Evolutionary conservation across 1,284 basidiomycete species (phyloP).

Genomic region (Apiotrichum brassicae): DNA sequence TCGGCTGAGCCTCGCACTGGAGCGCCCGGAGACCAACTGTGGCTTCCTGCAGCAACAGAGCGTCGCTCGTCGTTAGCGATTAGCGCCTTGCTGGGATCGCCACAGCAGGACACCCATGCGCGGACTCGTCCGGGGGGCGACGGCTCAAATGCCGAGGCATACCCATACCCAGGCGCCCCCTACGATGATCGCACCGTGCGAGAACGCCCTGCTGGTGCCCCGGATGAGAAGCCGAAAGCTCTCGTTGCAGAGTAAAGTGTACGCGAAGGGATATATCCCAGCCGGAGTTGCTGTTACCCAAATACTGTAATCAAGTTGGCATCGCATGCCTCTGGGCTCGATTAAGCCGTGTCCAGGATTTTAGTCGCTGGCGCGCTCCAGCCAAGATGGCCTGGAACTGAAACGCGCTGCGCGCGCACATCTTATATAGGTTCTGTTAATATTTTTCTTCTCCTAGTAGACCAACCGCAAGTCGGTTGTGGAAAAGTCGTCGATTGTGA

Average conservation of each 20-base stretch:
- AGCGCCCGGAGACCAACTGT: conserved; percentile 26
- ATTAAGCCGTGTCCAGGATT: no score
- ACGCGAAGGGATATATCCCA: no score
- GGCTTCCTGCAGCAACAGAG: conserved; percentile 39
- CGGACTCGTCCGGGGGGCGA: conserved; percentile 24
- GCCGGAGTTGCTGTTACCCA: neutral
- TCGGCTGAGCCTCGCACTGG: conserved; percentile 8
- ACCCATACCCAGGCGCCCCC: neutral
- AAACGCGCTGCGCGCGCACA: neutral
- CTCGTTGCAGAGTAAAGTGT: conserved; percentile 6
- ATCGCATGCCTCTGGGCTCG: no score
- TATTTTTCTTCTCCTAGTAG: neutral
- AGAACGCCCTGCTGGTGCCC: neutral
- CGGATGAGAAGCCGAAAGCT: conserved; percentile 2
- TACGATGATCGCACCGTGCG: conserved; percentile 3
- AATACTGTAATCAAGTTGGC: no score
- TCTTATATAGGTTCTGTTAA: neutral
- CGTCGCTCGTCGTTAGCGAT: conserved; percentile 39
- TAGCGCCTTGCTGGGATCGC: conserved; percentile 40
- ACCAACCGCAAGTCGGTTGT: neutral
- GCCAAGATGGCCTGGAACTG: neutral
- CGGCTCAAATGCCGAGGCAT: neutral
- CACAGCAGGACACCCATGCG: conserved; percentile 24
- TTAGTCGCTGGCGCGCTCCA: neutral
- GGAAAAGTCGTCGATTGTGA: neutral